These are phyloP conservation scores for Solanum ossicruentum DNA, from an alignment of 257 asterid species.

Conservation along the genomic window DNA sequence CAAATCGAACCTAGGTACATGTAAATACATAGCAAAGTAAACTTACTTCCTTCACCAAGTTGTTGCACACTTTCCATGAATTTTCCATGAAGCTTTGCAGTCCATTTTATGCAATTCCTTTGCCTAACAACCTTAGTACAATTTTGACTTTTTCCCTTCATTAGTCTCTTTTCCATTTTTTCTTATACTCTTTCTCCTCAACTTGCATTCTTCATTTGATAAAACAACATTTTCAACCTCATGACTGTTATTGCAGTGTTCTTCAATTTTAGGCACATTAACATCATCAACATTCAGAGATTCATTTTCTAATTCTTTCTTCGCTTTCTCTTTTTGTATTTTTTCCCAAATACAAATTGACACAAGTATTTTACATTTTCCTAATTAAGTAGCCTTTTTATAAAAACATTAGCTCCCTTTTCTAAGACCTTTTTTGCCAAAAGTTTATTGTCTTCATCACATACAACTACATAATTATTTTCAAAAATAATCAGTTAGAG, in stretches of 20 bases:
- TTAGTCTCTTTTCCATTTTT: neutral
- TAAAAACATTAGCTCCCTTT: neutral
- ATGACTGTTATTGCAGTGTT: no score
- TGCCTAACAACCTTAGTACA: neutral
- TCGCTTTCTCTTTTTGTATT: neutral
- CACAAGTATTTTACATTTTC: neutral
- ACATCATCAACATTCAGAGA: no score
- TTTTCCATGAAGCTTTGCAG: conserved; percentile 8
- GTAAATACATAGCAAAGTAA: neutral
- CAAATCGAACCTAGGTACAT: neutral
- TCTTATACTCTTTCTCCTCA: neutral
- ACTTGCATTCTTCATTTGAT: no score
- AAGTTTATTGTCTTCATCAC: neutral
- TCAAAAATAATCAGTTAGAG: neutral
- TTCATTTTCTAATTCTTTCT: neutral
- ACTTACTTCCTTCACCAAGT: conserved; percentile 28
- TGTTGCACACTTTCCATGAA: conserved; percentile 3
- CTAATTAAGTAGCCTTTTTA: neutral
- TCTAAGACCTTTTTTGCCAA: neutral
- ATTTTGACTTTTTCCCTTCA: neutral
- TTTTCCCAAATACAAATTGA: neutral
- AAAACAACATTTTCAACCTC: no score
- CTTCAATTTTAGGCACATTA: no score
- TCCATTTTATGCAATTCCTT: conserved; percentile 2
- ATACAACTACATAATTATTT: neutral